Conservation (phyloP, 495 filamentous ascomycete genomes). For the Talaromyces thailandensis region DNA sequence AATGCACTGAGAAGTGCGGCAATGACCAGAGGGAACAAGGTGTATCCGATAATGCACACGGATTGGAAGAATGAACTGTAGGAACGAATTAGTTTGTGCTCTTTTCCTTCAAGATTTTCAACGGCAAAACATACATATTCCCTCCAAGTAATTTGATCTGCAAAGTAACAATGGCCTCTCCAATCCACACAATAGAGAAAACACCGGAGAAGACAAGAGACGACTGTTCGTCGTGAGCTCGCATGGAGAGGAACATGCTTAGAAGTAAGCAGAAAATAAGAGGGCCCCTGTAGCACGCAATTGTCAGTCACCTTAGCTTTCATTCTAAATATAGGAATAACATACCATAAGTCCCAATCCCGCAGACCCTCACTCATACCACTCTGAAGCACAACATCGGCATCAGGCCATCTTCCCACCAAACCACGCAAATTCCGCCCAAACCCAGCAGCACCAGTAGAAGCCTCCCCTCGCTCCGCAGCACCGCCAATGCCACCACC, state of each 20-base stretch:
- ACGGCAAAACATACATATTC: conserved; percentile 68
- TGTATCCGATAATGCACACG: conserved; percentile 96
- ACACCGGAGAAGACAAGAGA: conserved; percentile 88
- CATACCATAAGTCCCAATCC: conserved; percentile 93
- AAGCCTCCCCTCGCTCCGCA: conserved; percentile 54
- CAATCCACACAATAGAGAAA: conserved; percentile 94
- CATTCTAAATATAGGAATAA: not conserved
- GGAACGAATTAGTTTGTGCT: not conserved
- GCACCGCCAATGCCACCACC: conserved; percentile 65
- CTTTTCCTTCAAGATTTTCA: not conserved
- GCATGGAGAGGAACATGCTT: conserved; percentile 73
- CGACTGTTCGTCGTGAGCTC: conserved; percentile 66
- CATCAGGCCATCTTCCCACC: conserved; percentile 63
- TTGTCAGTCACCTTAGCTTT: conserved; percentile 9
- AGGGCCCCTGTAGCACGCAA: conserved; percentile 54
- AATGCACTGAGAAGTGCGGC: conserved; percentile 83
- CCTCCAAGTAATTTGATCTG: conserved; percentile 97
- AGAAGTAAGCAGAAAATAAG: conserved; percentile 86
- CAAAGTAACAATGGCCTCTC: conserved; percentile 92
- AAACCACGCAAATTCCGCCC: conserved; percentile 54
- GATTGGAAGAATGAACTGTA: conserved; percentile 92
- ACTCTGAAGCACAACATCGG: conserved; percentile 61
- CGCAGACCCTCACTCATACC: conserved; percentile 80
- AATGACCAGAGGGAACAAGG: conserved; percentile 94
- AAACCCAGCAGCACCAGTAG: conserved; percentile 37